Base-by-base conservation (phyloP, 495 filamentous ascomycete genomes). In the Penicillium dipodomyicola region DNA sequence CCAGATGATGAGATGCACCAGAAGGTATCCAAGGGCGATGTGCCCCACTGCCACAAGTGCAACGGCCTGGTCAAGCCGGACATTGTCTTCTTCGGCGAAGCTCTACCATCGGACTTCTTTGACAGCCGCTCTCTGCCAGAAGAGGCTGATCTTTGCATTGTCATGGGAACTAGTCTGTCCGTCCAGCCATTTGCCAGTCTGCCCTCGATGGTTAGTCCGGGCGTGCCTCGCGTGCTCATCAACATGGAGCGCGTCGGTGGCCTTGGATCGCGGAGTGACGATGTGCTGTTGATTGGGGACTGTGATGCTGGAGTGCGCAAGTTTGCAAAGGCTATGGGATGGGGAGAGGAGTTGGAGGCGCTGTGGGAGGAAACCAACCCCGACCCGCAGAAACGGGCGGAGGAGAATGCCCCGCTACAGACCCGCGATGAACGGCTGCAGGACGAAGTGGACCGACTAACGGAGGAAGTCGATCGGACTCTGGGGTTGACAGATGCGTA, bases 21-120 rank as follows among this genome's bases (percentile, higher is more conserved):
- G 51, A 77, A 81, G 51, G 83, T 98, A 11, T 63, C 73, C 6
- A 69, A 74, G 29, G 83, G 81, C 25, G 67, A 84, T 27, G 85
- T 95, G 1, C 90, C 94, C 10, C 72, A 76, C 57, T 96, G 94
- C 65, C 49, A 67, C 20, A 62, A 78, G 27, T 98, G 95, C 67
- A 76, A 82, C 20, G 93, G 92, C 0, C 70, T 96, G 6, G 91
- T 97, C 47, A 97, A 98, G 72, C 94, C 94, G 3, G 93, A 97
- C 63, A 97, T 98, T 72, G 91, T 96, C 4, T 98, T 98, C 74
- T 98, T 97, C 64, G 94, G 93, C 44, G 94, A 98, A 72, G 76
- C 83, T 23, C 74, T 98, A 27, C 95, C 94, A 0, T 68, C 69
- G 10, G 64, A 68, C 0, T 98, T 97, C 69, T 85, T 86, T 62